Percentiles rank a stretch among this genome's conserved stretches.
phyloP scores from a whole-genome alignment of 306 rosid genomes.

The Parietaria judaica region DNA sequence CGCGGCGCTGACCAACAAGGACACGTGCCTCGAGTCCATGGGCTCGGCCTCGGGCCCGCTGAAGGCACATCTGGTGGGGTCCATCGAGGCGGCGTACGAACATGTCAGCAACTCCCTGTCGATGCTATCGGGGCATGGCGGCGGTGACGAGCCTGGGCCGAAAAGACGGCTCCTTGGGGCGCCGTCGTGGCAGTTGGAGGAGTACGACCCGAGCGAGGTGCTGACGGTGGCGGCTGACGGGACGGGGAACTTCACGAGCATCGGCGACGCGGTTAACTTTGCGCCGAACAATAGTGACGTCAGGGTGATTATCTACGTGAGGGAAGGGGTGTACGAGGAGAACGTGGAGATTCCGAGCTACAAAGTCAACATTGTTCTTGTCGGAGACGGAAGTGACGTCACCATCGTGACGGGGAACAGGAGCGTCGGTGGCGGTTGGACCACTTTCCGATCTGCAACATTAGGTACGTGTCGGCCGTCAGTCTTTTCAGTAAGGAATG shows the following conservation, averaged over 20 bases:
- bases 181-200: conserved; percentile 36
- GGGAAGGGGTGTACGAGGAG: conserved; percentile 52
- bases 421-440: conserved; percentile 51
- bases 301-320: conserved; percentile 52
- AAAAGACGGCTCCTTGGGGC: conserved; percentile 28
- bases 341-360: conserved; percentile 62
- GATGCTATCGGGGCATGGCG: conserved; percentile 22
- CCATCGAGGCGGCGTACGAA: conserved; percentile 41
- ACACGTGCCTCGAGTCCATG: conserved; percentile 77
- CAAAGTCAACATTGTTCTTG: conserved; percentile 57
- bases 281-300: conserved; percentile 57
- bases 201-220: conserved; percentile 32
- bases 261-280: conserved; percentile 51
- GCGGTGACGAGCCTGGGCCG: conserved; percentile 18
- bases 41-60: conserved; percentile 60
- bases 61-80: conserved; percentile 40
- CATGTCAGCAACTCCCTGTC: conserved; percentile 66
- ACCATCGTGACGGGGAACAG: conserved; percentile 55
- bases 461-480: conserved; percentile 28
- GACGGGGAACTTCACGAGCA: conserved; percentile 56
- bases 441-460: conserved; percentile 79
- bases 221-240: conserved; percentile 66
- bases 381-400: conserved; percentile 67
- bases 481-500: too few species aligned
- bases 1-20: conserved; percentile 77